Percentiles rank a stretch among this genome's conserved stretches.
These are phyloP conservation scores for Coemansia aciculifera DNA, from an alignment of 192 early-diverging fungal genomes.

Conservation along the genomic window DNA sequence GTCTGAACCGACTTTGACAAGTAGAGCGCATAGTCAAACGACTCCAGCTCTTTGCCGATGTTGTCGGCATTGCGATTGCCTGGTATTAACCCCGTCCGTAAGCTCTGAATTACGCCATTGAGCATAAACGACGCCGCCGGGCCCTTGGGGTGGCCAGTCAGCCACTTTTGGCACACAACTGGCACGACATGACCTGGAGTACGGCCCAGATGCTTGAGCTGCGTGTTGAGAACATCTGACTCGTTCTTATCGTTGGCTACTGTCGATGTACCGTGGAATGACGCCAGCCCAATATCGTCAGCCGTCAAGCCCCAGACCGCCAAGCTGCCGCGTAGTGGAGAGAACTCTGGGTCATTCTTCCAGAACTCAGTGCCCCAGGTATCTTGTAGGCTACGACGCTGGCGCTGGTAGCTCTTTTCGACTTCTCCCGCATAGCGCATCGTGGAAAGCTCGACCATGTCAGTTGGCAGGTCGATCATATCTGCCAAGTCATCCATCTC, in stretches of 20 bases:
- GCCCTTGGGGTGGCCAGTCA: slow-evolving; percentile 90
- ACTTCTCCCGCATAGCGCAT: slow-evolving; percentile 49
- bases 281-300: slow-evolving; percentile 90
- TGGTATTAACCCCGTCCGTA: slow-evolving; percentile 83
- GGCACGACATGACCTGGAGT: slow-evolving; percentile 81
- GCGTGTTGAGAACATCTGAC: slow-evolving; percentile 82
- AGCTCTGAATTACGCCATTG: slow-evolving; percentile 82
- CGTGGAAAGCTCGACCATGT: neutral
- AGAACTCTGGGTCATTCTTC: slow-evolving; percentile 69
- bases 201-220: slow-evolving; percentile 84
- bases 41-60: slow-evolving; percentile 58
- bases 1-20: slow-evolving; percentile 72
- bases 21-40: slow-evolving; percentile 82
- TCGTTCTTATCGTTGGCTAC: slow-evolving; percentile 95
- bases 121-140: slow-evolving; percentile 93
- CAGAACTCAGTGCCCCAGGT: slow-evolving; percentile 83
- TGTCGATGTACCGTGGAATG: slow-evolving; percentile 95
- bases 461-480: neutral
- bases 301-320: slow-evolving; percentile 85
- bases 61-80: slow-evolving; percentile 81
- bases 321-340: slow-evolving; percentile 83
- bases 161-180: slow-evolving; percentile 88
- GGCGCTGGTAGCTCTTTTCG: slow-evolving; percentile 59
- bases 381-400: slow-evolving; percentile 68
- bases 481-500: neutral